These are phyloP conservation scores for Delitschia confertaspora DNA, from an alignment of 495 filamentous ascomycete species.

Conservation along the genomic window DNA sequence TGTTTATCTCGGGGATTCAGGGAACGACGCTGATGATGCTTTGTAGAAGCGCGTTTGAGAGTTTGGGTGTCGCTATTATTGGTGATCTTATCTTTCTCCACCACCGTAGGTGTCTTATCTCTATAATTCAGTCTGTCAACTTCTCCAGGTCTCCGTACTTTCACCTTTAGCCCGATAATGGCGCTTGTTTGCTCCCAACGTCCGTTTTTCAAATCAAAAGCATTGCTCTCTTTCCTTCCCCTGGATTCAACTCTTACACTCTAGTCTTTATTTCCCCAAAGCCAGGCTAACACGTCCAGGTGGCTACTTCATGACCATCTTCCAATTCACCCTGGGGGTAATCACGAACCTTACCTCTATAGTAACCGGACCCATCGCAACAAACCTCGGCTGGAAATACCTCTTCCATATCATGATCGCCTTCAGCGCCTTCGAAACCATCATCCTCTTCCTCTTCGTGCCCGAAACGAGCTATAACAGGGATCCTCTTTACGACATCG, in stretches of 20 bases:
- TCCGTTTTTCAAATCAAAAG: too few relatives aligned
- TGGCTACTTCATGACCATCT: too few relatives aligned
- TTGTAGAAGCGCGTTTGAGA: not conserved
- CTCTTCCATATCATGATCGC: not conserved
- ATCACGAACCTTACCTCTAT: not conserved
- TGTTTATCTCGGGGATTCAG: too few relatives aligned
- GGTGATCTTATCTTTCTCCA: not conserved
- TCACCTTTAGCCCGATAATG: too few relatives aligned
- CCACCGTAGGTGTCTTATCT: not conserved
- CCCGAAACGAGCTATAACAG: not conserved
- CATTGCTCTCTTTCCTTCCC: too few relatives aligned
- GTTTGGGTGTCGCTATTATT: not conserved
- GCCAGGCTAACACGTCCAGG: too few relatives aligned
- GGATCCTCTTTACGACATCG: not conserved
- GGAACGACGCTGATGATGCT: too few relatives aligned
- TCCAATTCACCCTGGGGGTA: not conserved
- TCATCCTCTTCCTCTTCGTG: not conserved
- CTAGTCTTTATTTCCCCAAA: too few relatives aligned
- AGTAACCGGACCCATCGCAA: not conserved
- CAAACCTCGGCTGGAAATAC: not conserved
- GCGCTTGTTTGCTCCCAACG: too few relatives aligned
- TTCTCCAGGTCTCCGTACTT: too few relatives aligned
- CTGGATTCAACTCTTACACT: too few relatives aligned
- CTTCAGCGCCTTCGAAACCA: not conserved
- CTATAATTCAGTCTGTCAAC: too few relatives aligned